These are phyloP conservation scores for Acephala macrosclerotiorum DNA, from an alignment of 2,329 filamentous ascomycete genomes.

Conservation along the genomic window DNA sequence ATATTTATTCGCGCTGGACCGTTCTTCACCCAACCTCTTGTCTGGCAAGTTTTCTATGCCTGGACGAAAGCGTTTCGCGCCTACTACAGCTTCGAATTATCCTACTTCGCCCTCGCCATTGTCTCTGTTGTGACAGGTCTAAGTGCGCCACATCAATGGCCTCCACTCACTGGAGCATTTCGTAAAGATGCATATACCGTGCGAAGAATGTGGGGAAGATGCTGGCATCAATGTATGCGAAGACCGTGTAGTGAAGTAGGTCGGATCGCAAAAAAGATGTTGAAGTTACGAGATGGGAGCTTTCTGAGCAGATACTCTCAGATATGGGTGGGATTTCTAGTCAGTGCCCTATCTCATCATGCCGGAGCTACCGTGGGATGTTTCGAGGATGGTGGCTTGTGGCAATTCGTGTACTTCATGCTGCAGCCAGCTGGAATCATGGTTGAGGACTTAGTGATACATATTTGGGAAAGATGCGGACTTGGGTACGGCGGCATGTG, in stretches of 20 bases:
- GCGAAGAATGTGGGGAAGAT: slow-evolving; percentile 14
- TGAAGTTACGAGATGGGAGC: not conserved
- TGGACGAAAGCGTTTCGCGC: slow-evolving; percentile 7
- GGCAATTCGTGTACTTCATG: slow-evolving; percentile 11
- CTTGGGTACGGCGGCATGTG: not conserved
- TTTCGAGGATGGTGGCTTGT: slow-evolving; percentile 11
- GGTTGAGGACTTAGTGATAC: slow-evolving; percentile 3
- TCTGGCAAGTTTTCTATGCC: not conserved
- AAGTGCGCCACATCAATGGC: slow-evolving; percentile 5
- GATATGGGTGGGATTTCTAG: slow-evolving; percentile 13
- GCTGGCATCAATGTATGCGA: slow-evolving; percentile 18
- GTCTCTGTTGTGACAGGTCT: not conserved
- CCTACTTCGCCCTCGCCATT: slow-evolving; percentile 9
- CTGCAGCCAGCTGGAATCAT: slow-evolving; percentile 13
- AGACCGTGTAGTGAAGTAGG: slow-evolving; percentile 11
- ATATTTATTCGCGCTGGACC: not conserved
- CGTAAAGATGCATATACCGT: slow-evolving; percentile 5
- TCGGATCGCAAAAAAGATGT: not conserved
- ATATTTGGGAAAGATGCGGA: not conserved
- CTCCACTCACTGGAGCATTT: slow-evolving; percentile 15
- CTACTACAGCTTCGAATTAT: slow-evolving; percentile 6
- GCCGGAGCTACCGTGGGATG: not conserved
- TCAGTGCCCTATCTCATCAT: slow-evolving; percentile 11
- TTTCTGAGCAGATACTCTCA: slow-evolving; percentile 16
- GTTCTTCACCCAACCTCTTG: slow-evolving; percentile 4